Evolutionary conservation across 2,329 filamentous ascomycete species (phyloP).

Genomic region (Fusarium chlamydosporum): DNA sequence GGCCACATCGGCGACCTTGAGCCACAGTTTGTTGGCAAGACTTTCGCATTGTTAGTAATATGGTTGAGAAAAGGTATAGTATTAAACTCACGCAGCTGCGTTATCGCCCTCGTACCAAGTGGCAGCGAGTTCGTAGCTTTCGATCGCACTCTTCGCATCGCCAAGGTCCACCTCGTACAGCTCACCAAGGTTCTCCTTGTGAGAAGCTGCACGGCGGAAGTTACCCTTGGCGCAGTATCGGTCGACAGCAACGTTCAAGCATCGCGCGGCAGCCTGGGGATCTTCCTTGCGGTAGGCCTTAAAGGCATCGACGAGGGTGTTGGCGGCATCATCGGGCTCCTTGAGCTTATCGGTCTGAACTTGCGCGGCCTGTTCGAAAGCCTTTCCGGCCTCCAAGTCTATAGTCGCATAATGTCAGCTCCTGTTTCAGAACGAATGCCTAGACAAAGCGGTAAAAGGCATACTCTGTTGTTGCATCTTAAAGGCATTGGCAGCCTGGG

Average conservation of each 20-base stretch:
- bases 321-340: constrained; percentile 92
- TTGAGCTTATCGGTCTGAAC: constrained; percentile 86
- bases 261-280: constrained; percentile 85
- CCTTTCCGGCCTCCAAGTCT: constrained; percentile 88
- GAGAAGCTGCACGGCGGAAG: constrained; percentile 88
- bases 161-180: constrained; percentile 86
- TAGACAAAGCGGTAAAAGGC: constrained; percentile 45
- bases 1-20: constrained; percentile 91
- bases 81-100: constrained; percentile 77
- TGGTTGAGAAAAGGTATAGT: rapidly evolving
- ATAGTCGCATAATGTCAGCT: constrained; percentile 22
- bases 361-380: constrained; percentile 87
- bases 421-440: constrained; percentile 3
- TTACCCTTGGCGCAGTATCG: constrained; percentile 93
- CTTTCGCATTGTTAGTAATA: constrained; percentile 58
- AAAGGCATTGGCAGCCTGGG: constrained; percentile 92
- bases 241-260: constrained; percentile 82
- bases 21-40: constrained; percentile 91
- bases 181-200: constrained; percentile 91
- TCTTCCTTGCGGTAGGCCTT: constrained; percentile 92
- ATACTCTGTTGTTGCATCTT: constrained; percentile 86
- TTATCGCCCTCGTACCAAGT: constrained; percentile 92
- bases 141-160: constrained; percentile 82
- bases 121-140: constrained; percentile 87
- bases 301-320: constrained; percentile 90